These are phyloP conservation scores for Pseudogymnoascus sp. DNA, from an alignment of 2,329 filamentous ascomycete genomes.

Conservation along the genomic window DNA sequence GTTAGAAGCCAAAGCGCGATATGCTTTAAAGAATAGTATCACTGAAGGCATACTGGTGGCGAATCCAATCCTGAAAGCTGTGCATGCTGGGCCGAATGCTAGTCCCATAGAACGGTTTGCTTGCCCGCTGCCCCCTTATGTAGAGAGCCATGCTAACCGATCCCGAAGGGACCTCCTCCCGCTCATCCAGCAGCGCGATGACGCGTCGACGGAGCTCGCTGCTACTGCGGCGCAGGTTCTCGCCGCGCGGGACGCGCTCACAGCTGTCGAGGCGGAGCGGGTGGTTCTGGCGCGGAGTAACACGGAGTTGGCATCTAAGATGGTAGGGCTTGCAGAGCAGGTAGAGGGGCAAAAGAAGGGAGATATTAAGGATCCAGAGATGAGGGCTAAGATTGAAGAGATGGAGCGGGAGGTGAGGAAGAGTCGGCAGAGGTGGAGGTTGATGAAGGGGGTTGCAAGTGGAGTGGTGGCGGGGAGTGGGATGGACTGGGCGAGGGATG, in stretches of 20 bases:
- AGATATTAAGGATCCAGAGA: constrained; percentile 44
- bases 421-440: constrained; percentile 61
- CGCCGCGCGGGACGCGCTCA: constrained; percentile 44
- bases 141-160: constrained; percentile 13
- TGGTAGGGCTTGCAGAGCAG: constrained; percentile 56
- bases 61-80: constrained; percentile 69
- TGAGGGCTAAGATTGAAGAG: constrained; percentile 47
- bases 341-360: constrained; percentile 46
- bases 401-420: constrained; percentile 53
- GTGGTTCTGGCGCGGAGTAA: constrained; percentile 52
- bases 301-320: constrained; percentile 50
- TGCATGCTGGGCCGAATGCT: constrained; percentile 59
- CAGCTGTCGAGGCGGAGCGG: constrained; percentile 50
- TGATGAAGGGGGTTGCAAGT: constrained; percentile 71
- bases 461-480: constrained; percentile 75
- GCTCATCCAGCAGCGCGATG: constrained; percentile 59
- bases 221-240: constrained; percentile 48
- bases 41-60: constrained; percentile 61
- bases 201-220: constrained; percentile 55
- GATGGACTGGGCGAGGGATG: constrained; percentile 69
- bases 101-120: constrained; percentile 61
- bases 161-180: constrained; percentile 44
- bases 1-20: constrained; percentile 61
- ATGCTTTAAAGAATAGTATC: constrained; percentile 62
- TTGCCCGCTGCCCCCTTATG: neutral